Base-by-base conservation (phyloP, 1,139 yeast genomes). In the Kodamaea sp. region DNA sequence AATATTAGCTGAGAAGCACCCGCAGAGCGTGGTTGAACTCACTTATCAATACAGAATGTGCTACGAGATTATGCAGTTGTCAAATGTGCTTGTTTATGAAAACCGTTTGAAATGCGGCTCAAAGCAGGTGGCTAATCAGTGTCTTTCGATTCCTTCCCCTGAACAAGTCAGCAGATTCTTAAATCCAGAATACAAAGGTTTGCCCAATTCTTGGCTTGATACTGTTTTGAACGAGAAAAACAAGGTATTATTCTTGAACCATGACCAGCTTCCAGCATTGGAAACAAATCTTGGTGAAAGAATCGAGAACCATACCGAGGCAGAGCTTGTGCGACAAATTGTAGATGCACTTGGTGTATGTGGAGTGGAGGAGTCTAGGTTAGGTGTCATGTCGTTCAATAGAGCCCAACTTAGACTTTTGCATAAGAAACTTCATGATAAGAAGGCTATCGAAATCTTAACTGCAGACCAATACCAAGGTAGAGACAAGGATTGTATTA, bases 381-480 rank as follows among this genome's bases (percentile, higher is more conserved):
- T 92, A 35, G 98, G 98, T 4, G 81, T 94, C 0, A 86, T 94
- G 80, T 82, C 97, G 0, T 78, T 88, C 34, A 90, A 94, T 56
- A 69, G 95, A 28, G 86, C 92, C 0, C 99, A 92, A 53, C 61
- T 92, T 28, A 60, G 77, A 22, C 57, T 79, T 8, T 62, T 88
- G 31, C 67, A 68, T 28, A 65, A 73, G 10, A 57, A 63, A 19
- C 63, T 84, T 25, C 42, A 56, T 0, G 53, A 55, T 2, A 57
- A 64, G 12, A 54, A 59, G 3, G 74, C 68, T 0, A 63, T 92
- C 24, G 97, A 92, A 48, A 73, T 87, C 16, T 65, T 92, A 41
- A 94, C 98, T 0, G 97, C 97, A 0, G 99, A 94, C 57, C 92
- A 87, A 45, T 92, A 85, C 47, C 98, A 94, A 60, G 99, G 98